Evolutionary conservation across 305 asterid genomes (phyloP), one percentile per base, ranked within the genome.

Genomic region (Fraxinus albicans): DNA sequence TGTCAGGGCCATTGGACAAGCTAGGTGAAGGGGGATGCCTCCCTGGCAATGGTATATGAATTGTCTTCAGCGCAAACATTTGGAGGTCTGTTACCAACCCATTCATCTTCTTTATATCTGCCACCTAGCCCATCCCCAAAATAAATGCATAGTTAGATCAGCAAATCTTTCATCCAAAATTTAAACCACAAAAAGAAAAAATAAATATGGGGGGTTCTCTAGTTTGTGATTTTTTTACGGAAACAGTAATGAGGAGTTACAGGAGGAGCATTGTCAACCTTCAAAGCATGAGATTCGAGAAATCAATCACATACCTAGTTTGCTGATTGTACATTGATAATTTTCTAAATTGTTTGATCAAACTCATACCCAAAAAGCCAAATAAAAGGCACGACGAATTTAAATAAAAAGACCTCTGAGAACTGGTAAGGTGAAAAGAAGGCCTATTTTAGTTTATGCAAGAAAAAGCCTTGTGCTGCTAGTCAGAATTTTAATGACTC

Each of bases 11-110:
- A 75, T 88, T 88, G 81, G 89, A 55, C 79, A 84, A 50, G 79
- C 78, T 38, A 69, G 92, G 89, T 29, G 94, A 91, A 50, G 92
- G 96, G 47, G 93, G 92, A 78, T 92, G 96, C 84, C 93, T 87
- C 81, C 97, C 97, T 0, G 94, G 94, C 83, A 84, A 81, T 3
- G 97, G 97, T 83, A 93, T 89, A 81, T 89, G 91, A 82, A 93
- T 89, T 21, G 97, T 91, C 85, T 91, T 91, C 25, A 88, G 90
- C 82, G 94, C 95, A 89, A 91, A 93, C 94, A 93, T 93, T 87
- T 91, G 97, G 81, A 93, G 91, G 86, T 93, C 97, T 0, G 93
- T 89, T 83, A 88, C 91, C 91, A 93, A 84, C 73, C 95, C 97
- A 87, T 93, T 93, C 65, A 89, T 80, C 90, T 86, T 93, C 89